Base-by-base conservation (phyloP, 1,284 basidiomycete species). In the Ustilago sp. region DNA sequence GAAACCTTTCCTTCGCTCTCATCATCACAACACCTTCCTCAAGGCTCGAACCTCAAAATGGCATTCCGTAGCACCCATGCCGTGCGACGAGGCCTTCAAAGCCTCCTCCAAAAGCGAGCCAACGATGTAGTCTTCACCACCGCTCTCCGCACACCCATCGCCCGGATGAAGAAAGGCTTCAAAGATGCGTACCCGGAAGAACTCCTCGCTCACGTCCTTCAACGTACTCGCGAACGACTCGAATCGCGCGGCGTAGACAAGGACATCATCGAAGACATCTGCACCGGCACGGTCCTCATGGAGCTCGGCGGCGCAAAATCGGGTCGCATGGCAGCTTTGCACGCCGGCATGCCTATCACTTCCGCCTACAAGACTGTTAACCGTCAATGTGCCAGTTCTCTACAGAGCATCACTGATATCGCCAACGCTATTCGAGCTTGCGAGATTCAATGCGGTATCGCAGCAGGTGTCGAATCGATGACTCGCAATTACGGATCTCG, bases 301-400 rank as follows among this genome's bases (percentile, higher is more conserved):
- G 86, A 86, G 75, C 76, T 86, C 15, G 86, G 86, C n/a, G 86
- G 86, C 8, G 86, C 86, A 39, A 87, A 86, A 58, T 81, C 77
- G 38, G 86, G 86, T 38, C 72, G 86, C 31, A 77, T 87, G 65
- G 86, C 86, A 5, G 79, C 86, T 8, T 71, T 87, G n/a, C 86
- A 87, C 57, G 86, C 86, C 52, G 86, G 86, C 4, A 65, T 68
- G 59, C 67, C 69, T 66, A 57, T 70, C 58, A 66, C 65, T 23
- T 63, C 64, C 1, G 76, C 74, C 6, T 79, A 76, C 67, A 64
- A 69, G 59, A 83, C 86, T 3, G 84, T 86, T 74, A 87, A 87
- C 80, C 80, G 86, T 9, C 86, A 87, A 67, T 87, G 86, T 71
- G 83, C 86, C 4, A 84, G 82, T 32, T 83, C 82, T 36, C 74